Evolutionary conservation across 805 yeast genomes (phyloP).

Genomic region (Kuraishia piskuri): DNA sequence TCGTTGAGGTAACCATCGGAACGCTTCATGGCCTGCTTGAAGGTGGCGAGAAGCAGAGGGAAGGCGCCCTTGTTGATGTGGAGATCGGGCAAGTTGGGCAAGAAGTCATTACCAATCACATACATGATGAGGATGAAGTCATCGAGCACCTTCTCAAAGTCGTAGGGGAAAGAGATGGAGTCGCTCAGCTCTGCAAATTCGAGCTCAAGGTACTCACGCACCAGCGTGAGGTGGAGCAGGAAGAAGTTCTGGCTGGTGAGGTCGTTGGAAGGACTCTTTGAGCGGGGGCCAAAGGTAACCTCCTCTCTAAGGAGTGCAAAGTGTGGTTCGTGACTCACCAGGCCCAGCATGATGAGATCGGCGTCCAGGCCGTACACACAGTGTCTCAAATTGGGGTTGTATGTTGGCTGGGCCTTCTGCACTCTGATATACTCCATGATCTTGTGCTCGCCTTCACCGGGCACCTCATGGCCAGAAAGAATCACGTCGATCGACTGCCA

Average conservation of each 20-base stretch:
- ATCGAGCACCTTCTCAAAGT: constrained; percentile 84
- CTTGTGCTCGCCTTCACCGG: constrained; percentile 98
- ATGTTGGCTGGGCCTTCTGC: constrained; percentile 63
- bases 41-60: constrained; percentile 83
- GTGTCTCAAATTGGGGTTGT: constrained; percentile 78
- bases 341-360: constrained; percentile 88
- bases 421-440: constrained; percentile 88
- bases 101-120: constrained; percentile 95
- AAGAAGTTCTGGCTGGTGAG: constrained; percentile 75
- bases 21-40: constrained; percentile 67
- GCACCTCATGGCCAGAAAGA: constrained; percentile 90
- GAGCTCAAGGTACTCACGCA: constrained; percentile 83
- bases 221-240: constrained; percentile 74
- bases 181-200: constrained; percentile 72
- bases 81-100: constrained; percentile 92
- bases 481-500: constrained; percentile 78
- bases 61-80: constrained; percentile 94
- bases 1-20: constrained; percentile 82
- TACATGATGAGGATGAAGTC: constrained; percentile 89
- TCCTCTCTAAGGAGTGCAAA: constrained; percentile 92
- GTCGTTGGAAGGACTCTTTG: constrained; percentile 27
- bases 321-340: constrained; percentile 92
- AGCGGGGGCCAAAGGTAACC: constrained; percentile 64
- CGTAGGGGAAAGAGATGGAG: constrained; percentile 55
- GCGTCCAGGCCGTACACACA: constrained; percentile 96